phyloP scores from a whole-genome alignment of 139 green algal genomes.

The Micractinium sp. region DNA sequence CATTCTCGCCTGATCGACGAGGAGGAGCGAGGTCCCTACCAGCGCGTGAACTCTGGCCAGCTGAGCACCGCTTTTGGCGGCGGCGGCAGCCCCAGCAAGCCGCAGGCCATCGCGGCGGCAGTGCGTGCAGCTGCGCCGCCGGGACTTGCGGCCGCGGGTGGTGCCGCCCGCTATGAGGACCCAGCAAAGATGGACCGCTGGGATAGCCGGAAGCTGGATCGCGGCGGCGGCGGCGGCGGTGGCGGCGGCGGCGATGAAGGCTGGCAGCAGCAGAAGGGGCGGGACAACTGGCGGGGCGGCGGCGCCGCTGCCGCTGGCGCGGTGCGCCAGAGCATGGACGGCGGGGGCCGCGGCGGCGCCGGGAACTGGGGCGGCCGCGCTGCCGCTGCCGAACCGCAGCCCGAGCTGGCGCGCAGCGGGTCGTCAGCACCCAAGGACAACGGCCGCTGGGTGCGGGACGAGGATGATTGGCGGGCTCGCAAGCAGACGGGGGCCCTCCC shows the following conservation, averaged over 20 bases:
- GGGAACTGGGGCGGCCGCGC: constrained; percentile 13
- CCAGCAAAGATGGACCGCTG: neutral
- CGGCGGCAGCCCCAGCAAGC: neutral
- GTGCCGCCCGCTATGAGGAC: too few relatives aligned
- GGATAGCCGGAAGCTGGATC: neutral
- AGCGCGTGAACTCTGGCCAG: constrained; percentile 1
- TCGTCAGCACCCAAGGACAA: constrained; percentile 28
- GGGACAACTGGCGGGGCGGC: constrained; percentile 10
- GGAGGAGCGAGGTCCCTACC: constrained; percentile 13
- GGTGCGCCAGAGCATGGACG: neutral
- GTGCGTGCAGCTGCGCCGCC: neutral
- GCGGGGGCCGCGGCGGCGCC: constrained; percentile 4
- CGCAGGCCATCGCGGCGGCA: neutral
- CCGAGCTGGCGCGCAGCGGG: neutral
- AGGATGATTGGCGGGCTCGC: constrained; percentile 29
- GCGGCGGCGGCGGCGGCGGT: neutral
- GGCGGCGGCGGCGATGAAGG: neutral
- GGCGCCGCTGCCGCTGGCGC: neutral
- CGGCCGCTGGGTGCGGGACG: constrained; percentile 6
- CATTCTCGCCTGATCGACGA: constrained; percentile 50
- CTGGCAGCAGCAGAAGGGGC: constrained; percentile 14
- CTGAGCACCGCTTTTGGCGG: neutral
- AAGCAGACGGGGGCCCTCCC: constrained; percentile 17
- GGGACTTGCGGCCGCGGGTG: neutral
- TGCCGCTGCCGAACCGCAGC: neutral